Percentiles rank a stretch among this genome's conserved stretches.
phyloP scores from a whole-genome alignment of 2,329 filamentous ascomycete species.

The Falciphora oryzae region DNA sequence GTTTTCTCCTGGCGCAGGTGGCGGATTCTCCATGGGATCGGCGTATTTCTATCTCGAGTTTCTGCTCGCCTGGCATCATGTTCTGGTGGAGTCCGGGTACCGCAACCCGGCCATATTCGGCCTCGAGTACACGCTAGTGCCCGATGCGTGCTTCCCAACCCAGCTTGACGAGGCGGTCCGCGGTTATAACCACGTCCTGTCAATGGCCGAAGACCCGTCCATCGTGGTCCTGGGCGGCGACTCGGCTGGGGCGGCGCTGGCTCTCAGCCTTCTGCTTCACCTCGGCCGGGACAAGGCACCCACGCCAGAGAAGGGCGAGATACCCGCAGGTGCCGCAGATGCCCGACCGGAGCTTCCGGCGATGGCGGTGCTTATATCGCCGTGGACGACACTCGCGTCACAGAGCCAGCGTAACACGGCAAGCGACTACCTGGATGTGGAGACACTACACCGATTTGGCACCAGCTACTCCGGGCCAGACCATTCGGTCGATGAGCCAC shows the following conservation, averaged over 20 bases:
- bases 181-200: conserved; percentile 66
- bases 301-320: conserved; percentile 14
- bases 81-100: conserved; percentile 61
- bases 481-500: conserved; percentile 34
- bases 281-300: conserved; percentile 41
- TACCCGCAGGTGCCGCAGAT: conserved; percentile 7
- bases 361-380: conserved; percentile 69
- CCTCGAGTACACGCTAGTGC: conserved; percentile 75
- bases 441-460: conserved; percentile 48
- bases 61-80: conserved; percentile 62
- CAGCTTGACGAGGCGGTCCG: conserved; percentile 65
- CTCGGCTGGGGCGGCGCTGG: conserved; percentile 70
- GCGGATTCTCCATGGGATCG: conserved; percentile 80
- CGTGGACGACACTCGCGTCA: conserved; percentile 72
- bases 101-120: conserved; percentile 72
- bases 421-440: conserved; percentile 69
- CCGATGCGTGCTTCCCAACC: conserved; percentile 65
- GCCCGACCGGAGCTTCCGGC: conserved; percentile 35
- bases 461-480: neutral
- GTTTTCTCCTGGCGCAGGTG: conserved; percentile 43
- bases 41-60: conserved; percentile 83
- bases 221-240: conserved; percentile 70
- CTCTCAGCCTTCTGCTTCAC: conserved; percentile 66
- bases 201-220: conserved; percentile 49
- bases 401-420: conserved; percentile 59